Evolutionary conservation across 192 early-diverging fungal genomes (phyloP).

Genomic region (Obelidium mucronatum): DNA sequence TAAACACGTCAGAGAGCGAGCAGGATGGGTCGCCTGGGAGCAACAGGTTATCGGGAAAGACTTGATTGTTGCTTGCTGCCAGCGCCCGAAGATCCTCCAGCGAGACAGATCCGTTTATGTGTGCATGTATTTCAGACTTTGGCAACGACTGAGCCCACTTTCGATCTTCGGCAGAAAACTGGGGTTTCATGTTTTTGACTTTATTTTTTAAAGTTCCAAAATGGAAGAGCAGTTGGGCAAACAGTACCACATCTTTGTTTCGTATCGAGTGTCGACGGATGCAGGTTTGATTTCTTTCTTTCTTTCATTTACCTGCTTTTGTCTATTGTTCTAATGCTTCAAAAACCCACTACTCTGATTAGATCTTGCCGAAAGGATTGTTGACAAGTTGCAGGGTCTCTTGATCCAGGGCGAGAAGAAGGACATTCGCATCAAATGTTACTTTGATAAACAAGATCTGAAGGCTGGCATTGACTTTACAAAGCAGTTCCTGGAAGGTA

Average conservation of each 20-base stretch:
- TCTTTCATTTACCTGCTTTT: too few species aligned
- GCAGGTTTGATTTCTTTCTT: too few species aligned
- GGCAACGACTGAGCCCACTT: constrained; percentile 10
- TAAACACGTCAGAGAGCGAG: constrained; percentile 10
- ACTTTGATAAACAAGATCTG: constrained; percentile 36
- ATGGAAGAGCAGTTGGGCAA: too few species aligned
- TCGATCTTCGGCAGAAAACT: neutral
- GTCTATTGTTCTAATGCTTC: too few species aligned
- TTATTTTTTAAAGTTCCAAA: too few species aligned
- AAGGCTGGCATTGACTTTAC: constrained; percentile 20
- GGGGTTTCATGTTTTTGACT: too few species aligned
- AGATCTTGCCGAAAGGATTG: constrained; percentile 23
- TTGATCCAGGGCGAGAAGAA: constrained; percentile 22
- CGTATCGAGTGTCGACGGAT: too few species aligned
- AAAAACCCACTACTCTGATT: too few species aligned
- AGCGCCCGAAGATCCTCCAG: constrained; percentile 19
- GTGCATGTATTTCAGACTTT: constrained; percentile 31
- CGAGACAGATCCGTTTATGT: constrained; percentile 17
- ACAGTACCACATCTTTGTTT: too few species aligned
- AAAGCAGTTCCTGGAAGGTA: constrained; percentile 25
- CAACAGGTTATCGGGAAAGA: neutral
- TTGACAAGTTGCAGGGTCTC: constrained; percentile 26
- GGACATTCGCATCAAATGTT: constrained; percentile 17
- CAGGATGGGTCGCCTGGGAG: constrained; percentile 8
- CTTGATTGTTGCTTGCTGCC: neutral